Evolutionary conservation across 495 filamentous ascomycete species (phyloP).

Genomic region (Endocarpon pusillum): DNA sequence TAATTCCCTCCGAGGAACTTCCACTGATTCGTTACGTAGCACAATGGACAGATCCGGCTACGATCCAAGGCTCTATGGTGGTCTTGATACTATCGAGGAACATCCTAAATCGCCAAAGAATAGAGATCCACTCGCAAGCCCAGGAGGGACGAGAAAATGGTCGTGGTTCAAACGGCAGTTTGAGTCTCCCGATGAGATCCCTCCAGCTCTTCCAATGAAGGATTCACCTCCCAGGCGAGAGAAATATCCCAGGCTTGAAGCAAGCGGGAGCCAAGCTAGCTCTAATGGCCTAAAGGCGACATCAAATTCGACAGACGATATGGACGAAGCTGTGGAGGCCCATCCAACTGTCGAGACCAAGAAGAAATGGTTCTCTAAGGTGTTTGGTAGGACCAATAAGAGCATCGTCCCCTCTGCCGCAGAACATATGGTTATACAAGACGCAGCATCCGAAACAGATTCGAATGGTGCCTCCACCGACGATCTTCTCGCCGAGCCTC

Average conservation of each 20-base stretch:
- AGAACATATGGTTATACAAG: neutral
- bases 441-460: neutral
- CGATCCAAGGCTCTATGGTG: neutral
- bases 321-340: slow-evolving; percentile 5
- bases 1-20: neutral
- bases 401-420: slow-evolving; percentile 1
- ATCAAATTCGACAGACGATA: too few species aligned
- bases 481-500: too few species aligned
- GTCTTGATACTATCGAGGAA: slow-evolving; percentile 15
- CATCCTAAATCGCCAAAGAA: slow-evolving; percentile 1
- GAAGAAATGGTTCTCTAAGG: slow-evolving; percentile 13
- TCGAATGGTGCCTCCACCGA: too few species aligned
- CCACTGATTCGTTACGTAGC: neutral
- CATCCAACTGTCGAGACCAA: slow-evolving; percentile 2
- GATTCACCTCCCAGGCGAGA: too few species aligned
- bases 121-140: slow-evolving; percentile 2
- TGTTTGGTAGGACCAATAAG: slow-evolving; percentile 2
- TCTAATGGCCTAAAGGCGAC: too few species aligned
- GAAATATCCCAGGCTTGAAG: too few species aligned
- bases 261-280: too few species aligned
- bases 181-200: slow-evolving; percentile 20
- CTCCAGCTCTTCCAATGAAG: neutral
- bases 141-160: slow-evolving; percentile 36
- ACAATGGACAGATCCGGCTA: neutral
- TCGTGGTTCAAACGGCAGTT: slow-evolving; percentile 49